Evolutionary conservation across 805 yeast species (phyloP), one percentile per base, ranked within the genome.

Genomic region (Myxozyma udenii): DNA sequence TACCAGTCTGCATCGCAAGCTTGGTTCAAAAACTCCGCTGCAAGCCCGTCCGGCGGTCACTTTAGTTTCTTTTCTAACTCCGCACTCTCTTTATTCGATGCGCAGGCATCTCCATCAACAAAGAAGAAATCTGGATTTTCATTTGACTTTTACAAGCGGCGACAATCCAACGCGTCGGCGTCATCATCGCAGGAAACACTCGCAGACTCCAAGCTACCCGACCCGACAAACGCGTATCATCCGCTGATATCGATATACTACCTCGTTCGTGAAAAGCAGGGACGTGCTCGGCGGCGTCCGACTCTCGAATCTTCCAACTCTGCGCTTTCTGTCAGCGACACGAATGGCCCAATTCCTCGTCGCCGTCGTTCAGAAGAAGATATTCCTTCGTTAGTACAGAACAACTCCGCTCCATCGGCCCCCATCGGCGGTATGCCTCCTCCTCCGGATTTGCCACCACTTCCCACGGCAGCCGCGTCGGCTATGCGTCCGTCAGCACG

Each of bases 191-290:
- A 57, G 35, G 62, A 49, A 24, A 50, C 60, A 2, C 43, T 48
- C 25, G 41, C 40, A 11, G 61, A 58, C 22, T 38, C 51, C 21
- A 51, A 52, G 40, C 64, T 75, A 18, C 77, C 80, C 1, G 93
- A 88, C 68, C 97, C 98, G 14, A 86, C 95, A 0, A 75, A 78
- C 48, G 91, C 90, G 1, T 90, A 78, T 67, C 95, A 90, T 69
- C 98, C 98, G 0, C 74, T 90, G 57, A 71, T 91, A 11, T 87
- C 96, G 4, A 84, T 91, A 35, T 93, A 93, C 66, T 84, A 80
- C 64, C 75, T 93, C 58, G 95, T 89, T 16, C 83, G 80, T 47
- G 98, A 93, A 36, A 46, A 55, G 19, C 60, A 55, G 22, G 60
- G 51, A 21, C 54, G 60, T 18, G 28, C 47, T n/a, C 49, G 51